Evolutionary conservation across 2,329 filamentous ascomycete species (phyloP).

Genomic region (Aspergillus puulaauensis): DNA sequence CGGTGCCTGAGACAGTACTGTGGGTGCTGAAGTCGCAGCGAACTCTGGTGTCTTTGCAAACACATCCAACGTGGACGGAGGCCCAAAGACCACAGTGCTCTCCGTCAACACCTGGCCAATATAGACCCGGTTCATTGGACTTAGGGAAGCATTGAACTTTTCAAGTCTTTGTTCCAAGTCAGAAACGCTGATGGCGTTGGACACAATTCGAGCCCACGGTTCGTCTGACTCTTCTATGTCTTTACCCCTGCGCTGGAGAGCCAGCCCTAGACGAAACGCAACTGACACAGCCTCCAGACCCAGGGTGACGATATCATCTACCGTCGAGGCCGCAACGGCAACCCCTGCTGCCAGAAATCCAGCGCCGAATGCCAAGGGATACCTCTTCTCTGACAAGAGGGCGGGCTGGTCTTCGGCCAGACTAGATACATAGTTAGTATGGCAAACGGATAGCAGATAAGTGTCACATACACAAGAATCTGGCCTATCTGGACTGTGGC

Average conservation of each 20-base stretch:
- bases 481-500: not conserved
- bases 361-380: not conserved
- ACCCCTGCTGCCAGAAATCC: not conserved
- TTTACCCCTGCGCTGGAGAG: not conserved
- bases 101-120: not conserved
- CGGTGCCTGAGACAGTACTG: not conserved
- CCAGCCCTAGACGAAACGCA: not conserved
- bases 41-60: not conserved
- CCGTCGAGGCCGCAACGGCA: not conserved
- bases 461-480: not conserved
- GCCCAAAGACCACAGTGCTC: not conserved
- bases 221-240: not conserved
- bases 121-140: not conserved
- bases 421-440: not conserved
- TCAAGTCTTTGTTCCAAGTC: not conserved
- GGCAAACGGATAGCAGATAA: not conserved
- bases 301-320: not conserved
- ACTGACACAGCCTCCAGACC: not conserved
- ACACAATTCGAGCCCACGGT: not conserved
- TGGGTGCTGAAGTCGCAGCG: not conserved
- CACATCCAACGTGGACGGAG: not conserved
- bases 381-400: not conserved
- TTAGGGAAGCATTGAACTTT: not conserved
- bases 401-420: slow-evolving; percentile 1
- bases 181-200: not conserved